Conservation (phyloP, 2,329 filamentous ascomycete species). For the Fusarium sp. region DNA sequence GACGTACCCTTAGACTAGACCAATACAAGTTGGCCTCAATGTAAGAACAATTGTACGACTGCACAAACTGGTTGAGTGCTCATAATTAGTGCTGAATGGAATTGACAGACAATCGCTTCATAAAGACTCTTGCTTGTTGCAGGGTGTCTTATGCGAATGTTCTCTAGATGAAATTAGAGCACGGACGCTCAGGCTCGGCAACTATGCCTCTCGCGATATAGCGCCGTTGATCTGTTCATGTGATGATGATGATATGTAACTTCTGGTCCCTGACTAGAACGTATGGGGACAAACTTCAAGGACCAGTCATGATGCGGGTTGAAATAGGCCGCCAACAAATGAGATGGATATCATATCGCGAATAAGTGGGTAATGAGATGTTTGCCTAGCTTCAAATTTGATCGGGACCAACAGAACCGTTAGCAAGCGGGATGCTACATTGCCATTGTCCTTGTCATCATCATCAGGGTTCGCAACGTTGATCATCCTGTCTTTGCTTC, state of each 20-base stretch:
- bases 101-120: neutral
- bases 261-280: slow-evolving; percentile 36
- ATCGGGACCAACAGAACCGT: slow-evolving; percentile 10
- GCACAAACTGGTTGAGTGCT: slow-evolving; percentile 8
- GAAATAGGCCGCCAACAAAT: slow-evolving; percentile 4
- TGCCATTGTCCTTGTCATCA: slow-evolving; percentile 17
- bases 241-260: slow-evolving; percentile 30
- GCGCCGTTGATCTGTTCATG: slow-evolving; percentile 25
- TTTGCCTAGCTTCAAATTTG: slow-evolving; percentile 6
- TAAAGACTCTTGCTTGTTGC: neutral
- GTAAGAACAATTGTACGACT: slow-evolving; percentile 1
- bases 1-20: neutral
- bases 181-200: slow-evolving; percentile 14
- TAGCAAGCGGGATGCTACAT: slow-evolving; percentile 31
- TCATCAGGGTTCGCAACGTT: slow-evolving; percentile 23
- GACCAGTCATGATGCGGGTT: slow-evolving; percentile 21
- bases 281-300: slow-evolving; percentile 15
- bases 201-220: slow-evolving; percentile 31
- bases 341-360: slow-evolving; percentile 3
- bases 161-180: slow-evolving; percentile 22
- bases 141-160: neutral
- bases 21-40: neutral
- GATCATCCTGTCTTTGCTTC: slow-evolving; percentile 10
- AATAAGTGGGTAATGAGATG: slow-evolving; percentile 19
- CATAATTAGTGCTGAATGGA: slow-evolving; percentile 5